Evolutionary conservation across 2,329 filamentous ascomycete genomes (phyloP).

Genomic region (Alternaria incomplexa): DNA sequence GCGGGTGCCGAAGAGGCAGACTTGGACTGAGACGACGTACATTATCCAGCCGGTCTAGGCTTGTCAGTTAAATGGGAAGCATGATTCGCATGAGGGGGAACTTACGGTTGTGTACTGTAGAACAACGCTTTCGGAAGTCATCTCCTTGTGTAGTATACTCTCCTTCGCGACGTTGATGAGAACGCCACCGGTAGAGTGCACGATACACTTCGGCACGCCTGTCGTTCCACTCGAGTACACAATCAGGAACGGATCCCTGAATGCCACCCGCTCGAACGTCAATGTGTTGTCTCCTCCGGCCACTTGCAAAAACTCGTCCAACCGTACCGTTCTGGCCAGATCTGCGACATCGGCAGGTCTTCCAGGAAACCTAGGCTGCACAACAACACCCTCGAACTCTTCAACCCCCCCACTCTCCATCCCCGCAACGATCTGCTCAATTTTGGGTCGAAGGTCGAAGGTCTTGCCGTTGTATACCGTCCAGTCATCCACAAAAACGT

Average conservation of each 20-base stretch:
- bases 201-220: constrained; percentile 83
- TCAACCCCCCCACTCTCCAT: constrained; percentile 63
- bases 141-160: constrained; percentile 58
- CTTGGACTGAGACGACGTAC: constrained; percentile 70
- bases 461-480: constrained; percentile 80
- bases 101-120: constrained; percentile 65
- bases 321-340: constrained; percentile 57
- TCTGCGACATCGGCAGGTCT: constrained; percentile 64
- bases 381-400: constrained; percentile 69
- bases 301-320: constrained; percentile 51
- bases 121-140: constrained; percentile 51
- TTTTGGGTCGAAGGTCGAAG: constrained; percentile 75
- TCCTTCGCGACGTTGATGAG: constrained; percentile 69
- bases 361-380: constrained; percentile 68
- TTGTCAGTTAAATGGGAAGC: accelerated
- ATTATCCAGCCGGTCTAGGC: constrained; percentile 73
- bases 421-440: constrained; percentile 68
- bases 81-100: no score
- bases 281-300: constrained; percentile 50
- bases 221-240: constrained; percentile 84
- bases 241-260: constrained; percentile 77
- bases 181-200: constrained; percentile 74
- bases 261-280: constrained; percentile 67
- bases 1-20: constrained; percentile 65
- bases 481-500: constrained; percentile 83